Evolutionary conservation across 495 filamentous ascomycete species (phyloP).

Genomic region (Tuber indicum): DNA sequence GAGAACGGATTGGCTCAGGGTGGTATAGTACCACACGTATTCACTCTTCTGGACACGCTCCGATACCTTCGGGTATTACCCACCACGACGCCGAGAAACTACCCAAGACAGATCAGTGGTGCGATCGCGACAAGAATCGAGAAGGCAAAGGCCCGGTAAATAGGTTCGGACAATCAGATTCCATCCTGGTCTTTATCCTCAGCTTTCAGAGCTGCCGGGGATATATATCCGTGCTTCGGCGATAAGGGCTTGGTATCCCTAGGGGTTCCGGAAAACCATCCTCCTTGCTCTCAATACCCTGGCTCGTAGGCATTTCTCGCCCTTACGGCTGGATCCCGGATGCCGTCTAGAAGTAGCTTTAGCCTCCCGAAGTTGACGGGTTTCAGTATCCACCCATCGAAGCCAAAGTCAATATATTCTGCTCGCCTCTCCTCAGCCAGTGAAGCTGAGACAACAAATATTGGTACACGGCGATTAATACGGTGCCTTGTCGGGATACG

Average conservation of each 20-base stretch:
- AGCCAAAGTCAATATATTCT: slow-evolving; percentile 71
- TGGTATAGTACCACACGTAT: neutral
- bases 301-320: slow-evolving; percentile 51
- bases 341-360: slow-evolving; percentile 55
- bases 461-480: slow-evolving; percentile 54
- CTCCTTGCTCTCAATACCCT: slow-evolving; percentile 66
- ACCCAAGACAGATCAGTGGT: neutral
- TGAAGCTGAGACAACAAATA: slow-evolving; percentile 87
- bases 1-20: neutral
- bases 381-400: slow-evolving; percentile 85
- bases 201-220: neutral
- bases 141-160: neutral
- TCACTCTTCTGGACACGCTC: neutral
- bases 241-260: neutral
- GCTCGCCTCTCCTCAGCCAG: slow-evolving; percentile 63
- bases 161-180: slow-evolving; percentile 4
- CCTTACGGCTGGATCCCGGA: slow-evolving; percentile 49
- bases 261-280: slow-evolving; percentile 54
- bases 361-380: slow-evolving; percentile 67
- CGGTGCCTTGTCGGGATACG: slow-evolving; percentile 18
- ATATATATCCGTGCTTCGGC: slow-evolving; percentile 4
- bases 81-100: neutral
- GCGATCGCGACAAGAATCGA: neutral
- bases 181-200: neutral
- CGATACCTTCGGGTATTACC: neutral